Evolutionary conservation across 305 asterid species (phyloP).

Genomic region (Fraxinus ornus): DNA sequence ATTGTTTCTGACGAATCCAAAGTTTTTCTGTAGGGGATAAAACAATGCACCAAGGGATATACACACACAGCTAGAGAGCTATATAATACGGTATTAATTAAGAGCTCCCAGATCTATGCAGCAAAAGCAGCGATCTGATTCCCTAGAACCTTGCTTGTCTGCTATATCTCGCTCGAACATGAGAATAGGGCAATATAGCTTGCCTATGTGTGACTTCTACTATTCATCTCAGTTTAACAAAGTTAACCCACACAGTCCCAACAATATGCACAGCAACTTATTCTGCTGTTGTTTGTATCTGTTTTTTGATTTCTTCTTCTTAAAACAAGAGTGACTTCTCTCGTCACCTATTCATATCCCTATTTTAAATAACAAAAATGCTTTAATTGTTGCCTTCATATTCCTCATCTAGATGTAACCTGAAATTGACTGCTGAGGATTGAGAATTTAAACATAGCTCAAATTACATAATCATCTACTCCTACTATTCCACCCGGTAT

Average conservation of each 20-base stretch:
- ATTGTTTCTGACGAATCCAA: neutral
- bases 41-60: neutral
- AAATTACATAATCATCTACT: conserved; percentile 12
- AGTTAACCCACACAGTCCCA: neutral
- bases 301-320: neutral
- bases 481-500: conserved; percentile 15
- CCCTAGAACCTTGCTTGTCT: neutral
- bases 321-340: neutral
- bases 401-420: neutral
- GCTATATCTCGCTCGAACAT: neutral
- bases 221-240: conserved; percentile 9
- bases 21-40: neutral
- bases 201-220: conserved; percentile 6
- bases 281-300: neutral
- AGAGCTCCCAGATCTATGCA: neutral
- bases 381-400: neutral
- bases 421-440: neutral
- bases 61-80: neutral
- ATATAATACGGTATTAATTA: neutral
- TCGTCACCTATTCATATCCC: conserved; percentile 11
- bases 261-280: conserved; percentile 7
- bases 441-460: conserved; percentile 9
- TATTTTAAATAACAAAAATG: neutral
- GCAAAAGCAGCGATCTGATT: neutral
- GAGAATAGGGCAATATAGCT: neutral